phyloP scores from a whole-genome alignment of 257 asterid genomes.

The Paulownia fortunei region DNA sequence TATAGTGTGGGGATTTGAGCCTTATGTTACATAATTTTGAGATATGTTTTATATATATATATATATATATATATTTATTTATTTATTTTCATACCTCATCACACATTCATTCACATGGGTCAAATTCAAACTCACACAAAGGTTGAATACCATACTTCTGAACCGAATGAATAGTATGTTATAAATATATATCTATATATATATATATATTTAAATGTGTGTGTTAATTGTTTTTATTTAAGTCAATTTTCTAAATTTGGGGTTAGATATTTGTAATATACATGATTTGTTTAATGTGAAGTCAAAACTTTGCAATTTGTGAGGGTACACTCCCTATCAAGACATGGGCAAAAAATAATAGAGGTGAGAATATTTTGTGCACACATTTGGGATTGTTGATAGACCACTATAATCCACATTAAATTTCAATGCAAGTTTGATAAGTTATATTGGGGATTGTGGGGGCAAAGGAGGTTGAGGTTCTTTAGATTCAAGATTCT shows the following conservation, averaged over 20 bases:
- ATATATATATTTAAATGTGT: too few species aligned
- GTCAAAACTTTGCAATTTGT: constrained; percentile 22
- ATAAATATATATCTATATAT: too few species aligned
- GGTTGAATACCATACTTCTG: too few species aligned
- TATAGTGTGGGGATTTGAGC: constrained; percentile 25
- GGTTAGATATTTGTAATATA: not conserved
- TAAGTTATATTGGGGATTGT: too few species aligned
- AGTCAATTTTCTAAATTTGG: too few species aligned
- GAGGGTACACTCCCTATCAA: not conserved
- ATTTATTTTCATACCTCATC: too few species aligned
- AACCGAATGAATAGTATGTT: too few species aligned
- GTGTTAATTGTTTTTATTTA: too few species aligned
- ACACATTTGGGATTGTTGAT: not conserved
- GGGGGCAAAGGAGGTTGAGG: not conserved
- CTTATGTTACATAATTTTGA: not conserved
- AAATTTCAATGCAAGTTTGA: not conserved
- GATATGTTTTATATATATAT: not conserved
- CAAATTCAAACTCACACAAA: too few species aligned
- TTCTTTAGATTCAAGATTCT: not conserved
- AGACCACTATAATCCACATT: not conserved
- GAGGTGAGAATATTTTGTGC: not conserved
- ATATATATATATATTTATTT: too few species aligned
- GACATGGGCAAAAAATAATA: not conserved
- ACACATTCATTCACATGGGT: too few species aligned
- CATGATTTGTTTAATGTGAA: not conserved